Evolutionary conservation across 257 asterid species (phyloP), one percentile per base, ranked within the genome.

Genomic region (Buddleja alternifolia): DNA sequence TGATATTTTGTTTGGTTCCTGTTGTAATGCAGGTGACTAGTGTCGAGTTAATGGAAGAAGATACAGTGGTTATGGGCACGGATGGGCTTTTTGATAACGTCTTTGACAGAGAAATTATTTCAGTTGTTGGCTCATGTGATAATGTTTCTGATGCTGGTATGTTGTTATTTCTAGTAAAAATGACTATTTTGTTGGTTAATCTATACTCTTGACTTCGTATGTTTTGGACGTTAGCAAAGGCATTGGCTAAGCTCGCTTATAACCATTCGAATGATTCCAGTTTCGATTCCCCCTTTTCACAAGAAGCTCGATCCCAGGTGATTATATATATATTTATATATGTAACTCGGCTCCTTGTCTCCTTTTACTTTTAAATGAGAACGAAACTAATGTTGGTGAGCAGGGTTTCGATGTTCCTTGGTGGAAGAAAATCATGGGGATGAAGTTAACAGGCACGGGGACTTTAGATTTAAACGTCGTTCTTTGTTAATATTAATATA

Each of bases 11-110:
- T 29, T 29, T 29, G 5, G 40, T 42, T 53, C 60, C 11, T 68
- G 71, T 55, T 78, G 61, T 47, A 74, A 54, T 71, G 14, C 82
- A 92, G 96, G 90, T 89, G 34, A 83, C 81, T 16, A 87, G 67
- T 3, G 92, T 92, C 58, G 94, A 87, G 76, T 59, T 92, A 73
- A 73, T 82, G 76, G 86, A 84, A 71, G 96, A 86, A 74, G 96
- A 89, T 64, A 79, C 67, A 0, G 73, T 92, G 11, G 83, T 92
- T 51, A 82, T 92, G 86, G 98, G 96, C 17, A 80, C 96, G 1
- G 96, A 89, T 56, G 98, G 98, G 55, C 95, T 92, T 7, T 92
- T 92, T 42, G 98, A 92, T 66, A 92, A 89, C 63, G 78, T 81
- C 53, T 89, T 80, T 57, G 92, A 89, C 69, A 72, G 69, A 11